phyloP scores from a whole-genome alignment of 2,329 filamentous ascomycete genomes.

The Mycosphaerella arachidis region DNA sequence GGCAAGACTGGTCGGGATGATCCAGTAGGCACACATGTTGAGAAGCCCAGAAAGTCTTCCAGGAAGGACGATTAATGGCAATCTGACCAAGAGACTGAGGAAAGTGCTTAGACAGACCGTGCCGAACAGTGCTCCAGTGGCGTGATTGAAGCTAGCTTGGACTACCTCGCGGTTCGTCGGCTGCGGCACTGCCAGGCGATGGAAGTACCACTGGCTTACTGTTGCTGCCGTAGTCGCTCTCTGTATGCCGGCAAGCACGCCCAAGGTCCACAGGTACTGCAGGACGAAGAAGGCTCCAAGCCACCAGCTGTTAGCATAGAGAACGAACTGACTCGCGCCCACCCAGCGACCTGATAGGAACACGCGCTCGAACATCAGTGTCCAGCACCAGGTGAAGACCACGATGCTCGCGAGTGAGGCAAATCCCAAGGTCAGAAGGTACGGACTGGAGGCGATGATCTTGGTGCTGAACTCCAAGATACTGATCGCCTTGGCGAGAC shows the following conservation, averaged over 20 bases:
- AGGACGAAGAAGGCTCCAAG: slow-evolving; percentile 86
- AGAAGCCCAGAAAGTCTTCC: slow-evolving; percentile 65
- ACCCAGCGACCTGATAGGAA: slow-evolving; percentile 84
- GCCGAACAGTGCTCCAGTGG: slow-evolving; percentile 80
- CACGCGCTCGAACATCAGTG: slow-evolving; percentile 91
- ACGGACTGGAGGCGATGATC: slow-evolving; percentile 79
- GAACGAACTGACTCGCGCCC: slow-evolving; percentile 63
- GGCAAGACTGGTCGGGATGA: slow-evolving; percentile 80
- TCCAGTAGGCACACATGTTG: slow-evolving; percentile 68
- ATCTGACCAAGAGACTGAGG: slow-evolving; percentile 71
- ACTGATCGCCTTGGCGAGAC: slow-evolving; percentile 75
- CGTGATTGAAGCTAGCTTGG: slow-evolving; percentile 74
- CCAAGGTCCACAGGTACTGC: slow-evolving; percentile 92
- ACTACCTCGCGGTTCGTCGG: slow-evolving; percentile 78
- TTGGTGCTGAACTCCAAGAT: slow-evolving; percentile 90
- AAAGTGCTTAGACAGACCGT: slow-evolving; percentile 87
- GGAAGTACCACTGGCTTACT: slow-evolving; percentile 98
- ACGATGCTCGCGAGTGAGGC: slow-evolving; percentile 70
- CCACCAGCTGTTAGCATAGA: slow-evolving; percentile 90
- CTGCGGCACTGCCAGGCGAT: slow-evolving; percentile 74
- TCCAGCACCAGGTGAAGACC: slow-evolving; percentile 91
- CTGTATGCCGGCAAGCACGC: slow-evolving; percentile 81
- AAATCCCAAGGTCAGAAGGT: slow-evolving; percentile 78
- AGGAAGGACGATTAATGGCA: slow-evolving; percentile 81
- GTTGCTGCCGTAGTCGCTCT: slow-evolving; percentile 88